Percentiles rank a stretch among this genome's conserved stretches.
Conservation (phyloP, 352 stramenopile genomes). For the Phytophthora megakarya region DNA sequence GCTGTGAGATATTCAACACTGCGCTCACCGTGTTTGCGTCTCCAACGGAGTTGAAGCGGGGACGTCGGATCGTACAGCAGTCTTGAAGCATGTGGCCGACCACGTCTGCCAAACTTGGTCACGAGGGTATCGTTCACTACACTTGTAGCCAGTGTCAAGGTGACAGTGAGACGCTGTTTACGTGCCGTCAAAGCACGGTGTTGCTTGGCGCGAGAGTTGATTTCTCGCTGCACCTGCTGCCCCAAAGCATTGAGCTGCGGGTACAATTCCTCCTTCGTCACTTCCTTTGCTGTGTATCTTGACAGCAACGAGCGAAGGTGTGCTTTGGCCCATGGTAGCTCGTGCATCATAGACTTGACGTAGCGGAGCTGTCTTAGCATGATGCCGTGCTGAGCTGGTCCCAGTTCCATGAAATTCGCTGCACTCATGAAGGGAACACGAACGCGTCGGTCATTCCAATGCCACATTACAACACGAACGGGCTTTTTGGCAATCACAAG, state of each 20-base stretch:
- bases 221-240: constrained; percentile 68
- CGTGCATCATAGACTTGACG: constrained; percentile 83
- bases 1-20: constrained; percentile 64
- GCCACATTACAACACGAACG: constrained; percentile 54
- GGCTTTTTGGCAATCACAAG: constrained; percentile 70
- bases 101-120: constrained; percentile 73
- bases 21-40: constrained; percentile 77
- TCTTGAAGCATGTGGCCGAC: constrained; percentile 74
- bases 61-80: constrained; percentile 70
- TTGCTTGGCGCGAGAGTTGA: constrained; percentile 45
- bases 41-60: constrained; percentile 73
- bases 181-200: constrained; percentile 49
- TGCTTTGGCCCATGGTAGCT: constrained; percentile 82
- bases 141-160: constrained; percentile 61
- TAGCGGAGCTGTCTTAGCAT: constrained; percentile 86
- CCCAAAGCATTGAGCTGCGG: constrained; percentile 77
- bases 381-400: constrained; percentile 74
- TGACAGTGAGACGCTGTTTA: constrained; percentile 71
- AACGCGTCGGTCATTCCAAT: constrained; percentile 65
- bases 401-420: constrained; percentile 53
- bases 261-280: constrained; percentile 78
- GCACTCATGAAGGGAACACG: constrained; percentile 46
- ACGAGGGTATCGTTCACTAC: constrained; percentile 72
- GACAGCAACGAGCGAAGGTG: constrained; percentile 68
- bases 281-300: constrained; percentile 74